These are phyloP conservation scores for Coniferiporia weirii DNA, from an alignment of 1,284 basidiomycete species.

Conservation along the genomic window DNA sequence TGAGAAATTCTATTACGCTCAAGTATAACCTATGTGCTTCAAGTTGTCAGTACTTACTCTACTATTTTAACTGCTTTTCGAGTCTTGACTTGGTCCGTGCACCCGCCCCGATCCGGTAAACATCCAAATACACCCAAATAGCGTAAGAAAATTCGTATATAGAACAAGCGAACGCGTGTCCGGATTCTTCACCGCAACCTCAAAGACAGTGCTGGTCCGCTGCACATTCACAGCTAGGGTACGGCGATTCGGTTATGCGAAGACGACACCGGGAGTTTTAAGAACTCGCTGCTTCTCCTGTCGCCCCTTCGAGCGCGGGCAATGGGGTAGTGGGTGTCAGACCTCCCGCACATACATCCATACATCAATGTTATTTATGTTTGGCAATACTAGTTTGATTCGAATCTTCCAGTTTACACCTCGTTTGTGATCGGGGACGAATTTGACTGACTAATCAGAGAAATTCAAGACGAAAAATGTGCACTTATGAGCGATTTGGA, in stretches of 20 bases:
- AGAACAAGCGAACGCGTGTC: not conserved
- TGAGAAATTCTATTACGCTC: not conserved
- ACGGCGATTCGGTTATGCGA: conserved; percentile 72
- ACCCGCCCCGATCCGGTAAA: not conserved
- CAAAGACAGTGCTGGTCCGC: conserved; percentile 72
- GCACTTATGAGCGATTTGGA: not conserved
- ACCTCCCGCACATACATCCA: conserved; percentile 51
- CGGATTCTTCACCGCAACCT: conserved; percentile 47
- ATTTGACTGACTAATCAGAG: too few species aligned
- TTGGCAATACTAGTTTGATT: not conserved
- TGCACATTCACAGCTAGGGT: conserved; percentile 37
- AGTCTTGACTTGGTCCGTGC: not conserved
- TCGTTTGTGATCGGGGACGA: too few species aligned
- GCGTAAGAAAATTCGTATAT: not conserved
- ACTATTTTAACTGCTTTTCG: too few species aligned
- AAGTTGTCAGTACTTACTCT: not conserved
- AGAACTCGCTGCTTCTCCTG: conserved; percentile 50
- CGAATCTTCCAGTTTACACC: not conserved
- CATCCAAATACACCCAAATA: not conserved
- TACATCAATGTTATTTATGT: not conserved
- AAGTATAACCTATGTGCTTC: not conserved
- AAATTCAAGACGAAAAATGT: too few species aligned
- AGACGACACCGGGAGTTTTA: conserved; percentile 55
- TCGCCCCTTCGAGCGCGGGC: conserved; percentile 21
- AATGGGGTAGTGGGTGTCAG: conserved; percentile 69